Percentiles rank a stretch among this genome's conserved stretches.
Evolutionary conservation across 2,329 filamentous ascomycete species (phyloP).

Genomic region (Hypomyces rosellus): DNA sequence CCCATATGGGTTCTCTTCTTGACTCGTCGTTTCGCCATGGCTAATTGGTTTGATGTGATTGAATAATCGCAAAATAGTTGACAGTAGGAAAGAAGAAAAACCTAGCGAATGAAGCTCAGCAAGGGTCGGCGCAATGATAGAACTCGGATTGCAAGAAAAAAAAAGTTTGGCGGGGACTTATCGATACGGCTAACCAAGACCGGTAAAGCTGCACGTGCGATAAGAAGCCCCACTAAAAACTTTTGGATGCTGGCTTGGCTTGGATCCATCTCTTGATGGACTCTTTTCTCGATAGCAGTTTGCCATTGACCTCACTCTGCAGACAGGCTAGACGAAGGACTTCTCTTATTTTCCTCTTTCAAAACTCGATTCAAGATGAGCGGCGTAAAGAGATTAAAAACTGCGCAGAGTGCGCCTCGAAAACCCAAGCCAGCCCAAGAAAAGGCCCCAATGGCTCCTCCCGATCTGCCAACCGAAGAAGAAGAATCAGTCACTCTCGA

Average conservation of each 20-base stretch:
- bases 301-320: neutral
- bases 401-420: slow-evolving; percentile 24
- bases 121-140: neutral
- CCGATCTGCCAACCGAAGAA: slow-evolving; percentile 23
- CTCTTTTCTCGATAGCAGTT: too few species aligned
- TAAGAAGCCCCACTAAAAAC: slow-evolving; percentile 29
- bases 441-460: slow-evolving; percentile 10
- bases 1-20: slow-evolving; percentile 87
- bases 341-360: slow-evolving; percentile 2
- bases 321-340: neutral
- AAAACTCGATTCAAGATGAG: slow-evolving; percentile 26
- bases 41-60: slow-evolving; percentile 15
- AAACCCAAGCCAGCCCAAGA: slow-evolving; percentile 8
- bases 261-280: neutral
- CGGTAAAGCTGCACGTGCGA: slow-evolving; percentile 20
- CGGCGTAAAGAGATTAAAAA: slow-evolving; percentile 36
- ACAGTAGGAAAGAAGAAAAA: slow-evolving; percentile 1
- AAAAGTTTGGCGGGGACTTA: slow-evolving; percentile 25
- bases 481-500: slow-evolving; percentile 32
- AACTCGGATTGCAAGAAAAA: slow-evolving; percentile 21
- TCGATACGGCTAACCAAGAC: slow-evolving; percentile 25
- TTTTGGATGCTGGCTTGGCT: neutral
- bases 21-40: slow-evolving; percentile 72
- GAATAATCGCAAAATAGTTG: neutral
- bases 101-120: neutral